Evolutionary conservation across 23 red algal species (phyloP).

Genomic region (Gracilaria domingensis): DNA sequence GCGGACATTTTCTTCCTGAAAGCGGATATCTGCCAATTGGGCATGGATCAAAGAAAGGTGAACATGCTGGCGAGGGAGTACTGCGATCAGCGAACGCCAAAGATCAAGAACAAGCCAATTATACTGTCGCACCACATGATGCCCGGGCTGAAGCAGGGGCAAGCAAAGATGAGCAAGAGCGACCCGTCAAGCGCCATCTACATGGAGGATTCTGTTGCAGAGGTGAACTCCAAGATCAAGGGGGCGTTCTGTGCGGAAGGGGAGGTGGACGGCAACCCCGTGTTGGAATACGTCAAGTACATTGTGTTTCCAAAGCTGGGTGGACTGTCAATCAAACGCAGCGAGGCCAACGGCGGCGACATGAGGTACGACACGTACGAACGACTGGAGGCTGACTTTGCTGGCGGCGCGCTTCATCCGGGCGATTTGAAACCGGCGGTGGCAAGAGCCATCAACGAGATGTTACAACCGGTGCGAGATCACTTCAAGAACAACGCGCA

Average conservation of each 20-base stretch:
- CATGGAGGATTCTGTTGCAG: conserved; percentile 96
- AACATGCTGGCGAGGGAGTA: conserved; percentile 99
- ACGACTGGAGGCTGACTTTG: conserved; percentile 77
- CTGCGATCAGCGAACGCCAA: conserved; percentile 90
- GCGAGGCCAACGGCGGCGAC: conserved; percentile 87
- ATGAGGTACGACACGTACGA: conserved; percentile 59
- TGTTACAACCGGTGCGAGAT: conserved; percentile 95
- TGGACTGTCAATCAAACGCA: conserved; percentile 54
- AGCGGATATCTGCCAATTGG: conserved; percentile 98
- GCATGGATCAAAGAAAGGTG: conserved; percentile 99
- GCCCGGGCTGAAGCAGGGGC: conserved; percentile 96
- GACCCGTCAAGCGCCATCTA: conserved; percentile 96
- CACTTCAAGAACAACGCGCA: conserved; percentile 89
- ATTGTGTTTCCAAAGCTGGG: conserved; percentile 82
- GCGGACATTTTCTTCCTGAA: conserved; percentile 99
- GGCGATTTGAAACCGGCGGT: conserved; percentile 96
- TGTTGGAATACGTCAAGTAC: conserved; percentile 91
- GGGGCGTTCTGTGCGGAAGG: conserved; percentile 89
- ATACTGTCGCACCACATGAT: conserved; percentile 99
- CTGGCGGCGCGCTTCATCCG: conserved; percentile 84
- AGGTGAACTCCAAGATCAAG: conserved; percentile 98
- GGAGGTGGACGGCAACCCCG: conserved; percentile 87
- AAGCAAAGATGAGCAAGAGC: conserved; percentile 99
- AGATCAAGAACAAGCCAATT: conserved; percentile 95
- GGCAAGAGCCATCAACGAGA: conserved; percentile 77